Evolutionary conservation across 2,329 filamentous ascomycete species (phyloP), one percentile per base, ranked within the genome.

Genomic region (Plectosphaerella sp.): DNA sequence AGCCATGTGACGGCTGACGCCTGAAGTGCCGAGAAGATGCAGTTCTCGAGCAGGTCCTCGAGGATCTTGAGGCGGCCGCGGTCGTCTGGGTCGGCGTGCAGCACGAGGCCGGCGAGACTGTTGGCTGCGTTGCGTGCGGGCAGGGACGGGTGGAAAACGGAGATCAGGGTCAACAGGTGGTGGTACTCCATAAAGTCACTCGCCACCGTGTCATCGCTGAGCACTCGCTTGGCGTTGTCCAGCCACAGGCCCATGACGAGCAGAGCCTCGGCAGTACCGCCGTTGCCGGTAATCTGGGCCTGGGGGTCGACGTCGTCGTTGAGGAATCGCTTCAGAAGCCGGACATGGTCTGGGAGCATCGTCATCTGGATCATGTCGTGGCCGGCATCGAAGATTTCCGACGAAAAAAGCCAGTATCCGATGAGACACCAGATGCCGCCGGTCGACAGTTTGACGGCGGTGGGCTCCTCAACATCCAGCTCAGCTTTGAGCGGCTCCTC

Each of bases 31-130:
- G 82, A 74, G 59, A 83, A 86, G 58, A 81, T 76, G 71, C 83
- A 86, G 62, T 86, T 83, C 65, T 86, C 82, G 12, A 87, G 67
- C 12, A 86, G 73, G 60, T 87, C 84, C 49, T 83, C 79, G 9
- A 88, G 73, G 56, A 87, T 87, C 25, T 76, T 73, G 15, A 87
- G 68, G 5, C 83, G 75, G 60, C 80, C 75, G 3, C 78, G 74
- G 54, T 83, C 80, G 24, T 82, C 75, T 1, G 83, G 82, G 55
- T 86, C 77, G 2, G 79, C 72, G 59, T 86, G 83, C 36, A 84
- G 71, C 14, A 83, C 67, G 2, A 66, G 62, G 8, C 80, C 80
- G 3, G 81, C 80, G 12, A 83, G 71, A 3, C 69, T 65, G 2
- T 75, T 80, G 4, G 79, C 75, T 0, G 79, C 78, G 57, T 82